Evolutionary conservation across 2,329 filamentous ascomycete genomes (phyloP).

Genomic region (Ceratocystis cacaofunesta): DNA sequence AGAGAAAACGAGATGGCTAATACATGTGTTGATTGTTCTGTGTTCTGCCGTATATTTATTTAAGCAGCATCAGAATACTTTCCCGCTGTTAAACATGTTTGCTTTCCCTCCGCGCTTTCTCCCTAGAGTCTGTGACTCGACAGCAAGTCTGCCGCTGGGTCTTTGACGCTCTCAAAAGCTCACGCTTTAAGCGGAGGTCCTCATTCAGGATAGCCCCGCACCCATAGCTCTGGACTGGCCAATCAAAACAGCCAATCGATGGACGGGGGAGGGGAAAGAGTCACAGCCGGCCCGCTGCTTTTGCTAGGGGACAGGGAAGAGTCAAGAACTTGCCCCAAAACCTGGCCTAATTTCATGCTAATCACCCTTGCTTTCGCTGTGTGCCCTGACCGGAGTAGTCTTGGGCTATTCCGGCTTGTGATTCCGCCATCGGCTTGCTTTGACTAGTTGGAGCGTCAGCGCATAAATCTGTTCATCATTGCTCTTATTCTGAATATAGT

Average conservation of each 20-base stretch:
- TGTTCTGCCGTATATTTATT: no score
- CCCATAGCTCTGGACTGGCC: not conserved
- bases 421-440: conserved; percentile 11
- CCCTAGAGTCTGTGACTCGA: not conserved
- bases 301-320: not conserved
- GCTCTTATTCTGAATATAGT: no score
- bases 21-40: no score
- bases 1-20: no score
- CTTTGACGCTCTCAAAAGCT: not conserved
- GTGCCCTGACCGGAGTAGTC: not conserved
- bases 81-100: not conserved
- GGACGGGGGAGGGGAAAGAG: not conserved
- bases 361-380: not conserved
- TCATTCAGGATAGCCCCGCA: conserved; percentile 11
- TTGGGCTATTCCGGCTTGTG: not conserved
- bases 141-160: not conserved
- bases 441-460: not conserved
- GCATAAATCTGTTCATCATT: no score
- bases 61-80: no score
- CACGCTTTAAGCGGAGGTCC: conserved; percentile 3
- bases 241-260: not conserved
- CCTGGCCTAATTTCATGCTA: not conserved
- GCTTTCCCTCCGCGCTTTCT: not conserved
- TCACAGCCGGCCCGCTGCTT: conserved; percentile 3
- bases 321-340: no score